Base-by-base conservation (phyloP, 331 rosid genomes). In the Prunus yedoensis region DNA sequence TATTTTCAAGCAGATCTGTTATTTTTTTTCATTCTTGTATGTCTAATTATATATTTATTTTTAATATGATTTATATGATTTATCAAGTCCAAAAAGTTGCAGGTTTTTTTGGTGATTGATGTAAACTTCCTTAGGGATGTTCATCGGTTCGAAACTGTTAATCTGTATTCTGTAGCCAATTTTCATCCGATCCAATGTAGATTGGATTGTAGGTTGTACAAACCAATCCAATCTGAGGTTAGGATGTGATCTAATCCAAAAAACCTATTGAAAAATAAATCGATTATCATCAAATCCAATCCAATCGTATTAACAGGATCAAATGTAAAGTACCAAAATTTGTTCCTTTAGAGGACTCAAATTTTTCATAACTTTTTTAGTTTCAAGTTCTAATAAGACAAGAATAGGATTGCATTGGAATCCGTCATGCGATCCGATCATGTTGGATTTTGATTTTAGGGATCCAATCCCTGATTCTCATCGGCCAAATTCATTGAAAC, bases 1-100 rank as follows among this genome's bases (percentile, higher is more conserved):
- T 82, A 73, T 43, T 57, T 77, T 77, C 28, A 51, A 66, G 54
- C 76, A 38, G 45, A 75, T 78, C 70, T 62, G 69, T 79, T 77
- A 38, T 56, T 63, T 63, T 23, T 68, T 68, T 66, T 49, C 56
- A 35, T 54, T 61, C 54, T 62, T 68, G 45, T 72, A 43, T 75
- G 76, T 77, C 47, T 67, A 46, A 62, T 32, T 66, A 46, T 78
- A 16, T 43, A 35, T 35, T 38, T 38, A 38, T 60, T 68, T 41
- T 71, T 47, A 53, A 62, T 78, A 62, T 73, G 57, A 51, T 23
- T 35, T 38, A 18, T 67, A 27, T 20, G 57, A 41, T 61, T 15
- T 41, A 81, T 67, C 50, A 46, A 14, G 53, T 59, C 9, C 10
- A 13, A 47, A 49, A 70, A 53, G 47, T 20, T 9, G 11, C 4